phyloP scores from a whole-genome alignment of 2,329 filamentous ascomycete species.

The Periconia digitata region DNA sequence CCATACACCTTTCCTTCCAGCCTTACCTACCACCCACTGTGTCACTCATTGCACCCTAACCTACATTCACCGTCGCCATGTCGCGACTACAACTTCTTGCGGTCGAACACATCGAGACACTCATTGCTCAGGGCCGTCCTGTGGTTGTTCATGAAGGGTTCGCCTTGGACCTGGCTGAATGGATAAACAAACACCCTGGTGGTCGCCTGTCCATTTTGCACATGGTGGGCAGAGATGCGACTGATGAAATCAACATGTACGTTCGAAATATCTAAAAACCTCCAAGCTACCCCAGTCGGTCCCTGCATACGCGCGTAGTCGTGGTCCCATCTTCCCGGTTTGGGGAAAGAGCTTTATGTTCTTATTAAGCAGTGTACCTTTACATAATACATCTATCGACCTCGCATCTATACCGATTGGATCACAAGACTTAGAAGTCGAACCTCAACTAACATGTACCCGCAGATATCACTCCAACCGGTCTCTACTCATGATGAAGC shows the following conservation, averaged over 20 bases:
- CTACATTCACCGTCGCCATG: conserved; percentile 13
- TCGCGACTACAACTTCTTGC: conserved; percentile 42
- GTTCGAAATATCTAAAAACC: conserved; percentile 5
- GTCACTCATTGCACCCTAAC: background rate
- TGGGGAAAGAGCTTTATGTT: conserved; percentile 4
- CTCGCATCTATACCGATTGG: background rate
- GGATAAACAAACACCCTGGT: conserved; percentile 62
- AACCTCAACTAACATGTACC: no score
- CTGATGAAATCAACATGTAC: conserved; percentile 62
- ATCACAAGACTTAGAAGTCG: no score
- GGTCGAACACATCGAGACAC: conserved; percentile 50
- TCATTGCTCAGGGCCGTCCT: conserved; percentile 58
- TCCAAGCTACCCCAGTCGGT: background rate
- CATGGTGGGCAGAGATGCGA: conserved; percentile 63
- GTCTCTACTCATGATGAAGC: conserved; percentile 60
- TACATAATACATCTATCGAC: background rate
- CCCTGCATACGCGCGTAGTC: conserved; percentile 4
- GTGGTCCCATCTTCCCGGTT: conserved; percentile 9
- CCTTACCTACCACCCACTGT: no score
- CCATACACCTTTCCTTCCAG: background rate
- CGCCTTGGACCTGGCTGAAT: conserved; percentile 59
- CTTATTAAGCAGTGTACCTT: conserved; percentile 11
- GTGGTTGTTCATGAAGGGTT: conserved; percentile 60
- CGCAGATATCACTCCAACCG: conserved; percentile 60
- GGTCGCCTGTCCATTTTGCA: conserved; percentile 62